Conservation (phyloP, 2,329 filamentous ascomycete genomes). For the Cladorrhinum sp. region DNA sequence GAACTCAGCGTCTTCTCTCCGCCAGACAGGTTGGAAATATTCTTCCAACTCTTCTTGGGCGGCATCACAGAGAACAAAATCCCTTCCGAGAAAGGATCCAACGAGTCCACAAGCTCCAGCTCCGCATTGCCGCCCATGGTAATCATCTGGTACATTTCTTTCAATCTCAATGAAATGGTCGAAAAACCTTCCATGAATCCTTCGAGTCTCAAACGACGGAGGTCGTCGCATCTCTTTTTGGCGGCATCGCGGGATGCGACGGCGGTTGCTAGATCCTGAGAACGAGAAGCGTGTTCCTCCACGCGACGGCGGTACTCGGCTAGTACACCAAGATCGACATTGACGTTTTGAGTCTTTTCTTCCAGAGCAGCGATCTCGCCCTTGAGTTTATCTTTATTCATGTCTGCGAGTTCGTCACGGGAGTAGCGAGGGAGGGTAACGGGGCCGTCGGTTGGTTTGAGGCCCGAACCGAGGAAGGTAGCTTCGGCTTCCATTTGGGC, state of each 20-base stretch:
- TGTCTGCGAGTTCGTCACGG: constrained; percentile 63
- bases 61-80: constrained; percentile 99
- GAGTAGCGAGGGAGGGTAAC: constrained; percentile 75
- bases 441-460: constrained; percentile 32
- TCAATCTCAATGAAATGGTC: constrained; percentile 87
- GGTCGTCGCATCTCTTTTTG: constrained; percentile 89
- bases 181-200: constrained; percentile 99
- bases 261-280: constrained; percentile 78
- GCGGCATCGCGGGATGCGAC: constrained; percentile 76
- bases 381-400: constrained; percentile 60
- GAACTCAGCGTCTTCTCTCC: constrained; percentile 96
- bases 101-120: constrained; percentile 89
- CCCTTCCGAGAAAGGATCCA: constrained; percentile 95
- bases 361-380: constrained; percentile 61
- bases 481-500: constrained; percentile 34
- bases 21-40: constrained; percentile 91
- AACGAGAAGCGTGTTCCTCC: constrained; percentile 43
- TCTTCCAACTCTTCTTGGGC: constrained; percentile 99
- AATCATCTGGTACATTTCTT: constrained; percentile 99
- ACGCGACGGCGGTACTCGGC: constrained; percentile 41
- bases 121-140: constrained; percentile 99
- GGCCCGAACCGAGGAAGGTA: constrained; percentile 23
- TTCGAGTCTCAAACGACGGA: constrained; percentile 83
- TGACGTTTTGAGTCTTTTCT: constrained; percentile 75
- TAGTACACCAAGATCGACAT: constrained; percentile 78